A percentile compares a stretch with the other conserved stretches of the same genome.
phyloP scores from a whole-genome alignment of 2,329 filamentous ascomycete genomes.

The Periconia sp. region DNA sequence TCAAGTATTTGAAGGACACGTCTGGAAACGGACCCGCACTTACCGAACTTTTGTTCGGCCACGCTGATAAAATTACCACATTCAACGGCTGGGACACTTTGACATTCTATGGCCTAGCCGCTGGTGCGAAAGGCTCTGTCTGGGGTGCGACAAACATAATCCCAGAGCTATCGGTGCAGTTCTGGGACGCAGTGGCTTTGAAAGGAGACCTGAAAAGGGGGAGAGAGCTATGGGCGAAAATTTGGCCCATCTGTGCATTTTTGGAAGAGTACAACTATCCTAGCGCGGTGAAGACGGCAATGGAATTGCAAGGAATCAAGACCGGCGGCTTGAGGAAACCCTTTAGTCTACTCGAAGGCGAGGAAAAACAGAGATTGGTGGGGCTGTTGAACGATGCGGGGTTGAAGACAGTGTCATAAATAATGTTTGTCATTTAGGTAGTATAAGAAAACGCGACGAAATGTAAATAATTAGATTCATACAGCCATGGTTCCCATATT shows the following conservation, averaged over 20 bases:
- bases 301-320: slow-evolving; percentile 54
- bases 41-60: slow-evolving; percentile 56
- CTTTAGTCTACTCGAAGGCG: slow-evolving; percentile 49
- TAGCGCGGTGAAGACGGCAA: slow-evolving; percentile 57
- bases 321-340: slow-evolving; percentile 59
- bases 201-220: slow-evolving; percentile 51
- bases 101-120: slow-evolving; percentile 60
- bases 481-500: too few species aligned
- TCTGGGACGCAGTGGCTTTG: slow-evolving; percentile 57
- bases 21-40: slow-evolving; percentile 59
- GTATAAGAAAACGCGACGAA: neutral
- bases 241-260: slow-evolving; percentile 59
- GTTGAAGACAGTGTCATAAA: slow-evolving; percentile 2
- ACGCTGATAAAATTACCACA: slow-evolving; percentile 50
- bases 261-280: slow-evolving; percentile 57
- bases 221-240: slow-evolving; percentile 56
- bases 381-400: slow-evolving; percentile 48
- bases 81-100: slow-evolving; percentile 63
- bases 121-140: slow-evolving; percentile 57
- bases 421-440: neutral
- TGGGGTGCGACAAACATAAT: slow-evolving; percentile 61
- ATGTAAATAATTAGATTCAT: neutral
- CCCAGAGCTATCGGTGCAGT: slow-evolving; percentile 55
- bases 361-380: slow-evolving; percentile 14
- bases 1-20: slow-evolving; percentile 60